Evolutionary conservation across 495 filamentous ascomycete species (phyloP), one percentile per base, ranked within the genome.

Genomic region (Penicillium pulvis): DNA sequence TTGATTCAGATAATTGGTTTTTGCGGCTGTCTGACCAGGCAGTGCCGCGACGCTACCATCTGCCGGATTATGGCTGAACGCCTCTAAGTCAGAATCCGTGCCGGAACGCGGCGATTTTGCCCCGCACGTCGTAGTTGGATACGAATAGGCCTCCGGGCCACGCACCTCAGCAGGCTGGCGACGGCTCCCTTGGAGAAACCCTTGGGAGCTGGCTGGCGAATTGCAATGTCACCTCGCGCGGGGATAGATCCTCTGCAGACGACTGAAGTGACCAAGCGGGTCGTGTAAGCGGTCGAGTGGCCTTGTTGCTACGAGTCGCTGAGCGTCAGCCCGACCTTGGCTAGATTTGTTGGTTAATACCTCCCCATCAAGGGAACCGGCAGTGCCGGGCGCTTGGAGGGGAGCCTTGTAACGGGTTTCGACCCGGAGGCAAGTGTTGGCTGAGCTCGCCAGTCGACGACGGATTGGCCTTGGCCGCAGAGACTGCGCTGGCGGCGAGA

Each of bases 1-100:
- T 78, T 81, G 72, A 85, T 85, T 87, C 80, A 82, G 79, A 86
- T 85, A 86, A 84, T 86, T 85, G 79, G 82, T 85, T 85, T 85
- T 82, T 85, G 79, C 80, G 79, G 81, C 79, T 86, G 80, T 85
- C 82, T 75, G 81, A 85, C 81, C 74, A 76, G 81, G 81, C 80
- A 86, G 77, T 86, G 80, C 79, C 51, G 51, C 51, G 51, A 70
- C 58, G 68, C 70, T 77, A 79, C 74, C 70, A 84, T 85, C 79
- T 83, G 82, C 82, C 81, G 80, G 80, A 54, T 54, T 54, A 54
- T 54, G 51, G 51, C 51, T 54, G 51, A 54, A 54, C 51, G 51
- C 51, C 51, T 54, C 51, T 54, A 54, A 54, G 36, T 54, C 51
- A 44, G 51, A 54, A 54, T 54, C 51, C 54, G 54, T 56, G 54